Conservation (phyloP, 495 filamentous ascomycete genomes). For the Immersiella caudata region DNA sequence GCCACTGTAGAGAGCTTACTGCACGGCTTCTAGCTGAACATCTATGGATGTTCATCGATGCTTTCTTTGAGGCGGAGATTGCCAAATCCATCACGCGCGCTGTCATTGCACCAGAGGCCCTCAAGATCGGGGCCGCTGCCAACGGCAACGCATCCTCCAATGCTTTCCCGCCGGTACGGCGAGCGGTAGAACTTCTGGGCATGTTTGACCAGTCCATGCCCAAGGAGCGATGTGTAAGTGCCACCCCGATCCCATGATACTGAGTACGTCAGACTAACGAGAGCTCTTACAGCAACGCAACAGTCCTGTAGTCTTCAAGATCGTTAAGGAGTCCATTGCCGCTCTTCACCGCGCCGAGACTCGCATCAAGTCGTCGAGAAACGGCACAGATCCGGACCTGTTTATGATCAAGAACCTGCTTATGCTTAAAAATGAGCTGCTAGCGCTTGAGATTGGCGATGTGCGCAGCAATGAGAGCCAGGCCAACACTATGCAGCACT, state of each 20-base stretch:
- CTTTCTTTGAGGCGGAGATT: conserved; percentile 54
- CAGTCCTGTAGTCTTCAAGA: conserved; percentile 52
- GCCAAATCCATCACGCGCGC: conserved; percentile 54
- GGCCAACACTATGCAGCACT: conserved; percentile 54
- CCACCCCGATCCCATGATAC: conserved; percentile 11
- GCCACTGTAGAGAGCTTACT: conserved; percentile 66
- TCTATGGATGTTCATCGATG: conserved; percentile 56
- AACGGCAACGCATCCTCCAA: conserved; percentile 59
- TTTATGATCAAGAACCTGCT: conserved; percentile 92
- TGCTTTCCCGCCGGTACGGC: conserved; percentile 64
- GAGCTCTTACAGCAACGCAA: conserved; percentile 49
- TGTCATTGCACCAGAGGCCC: conserved; percentile 42
- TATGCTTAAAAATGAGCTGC: conserved; percentile 85
- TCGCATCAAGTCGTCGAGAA: conserved; percentile 44
- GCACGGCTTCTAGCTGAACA: conserved; percentile 57
- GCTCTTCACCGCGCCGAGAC: conserved; percentile 57
- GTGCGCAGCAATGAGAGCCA: conserved; percentile 65
- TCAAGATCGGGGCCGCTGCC: conserved; percentile 44
- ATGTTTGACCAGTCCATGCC: conserved; percentile 72
- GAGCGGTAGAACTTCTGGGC: conserved; percentile 79
- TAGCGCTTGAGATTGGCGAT: conserved; percentile 91
- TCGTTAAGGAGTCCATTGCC: conserved; percentile 50
- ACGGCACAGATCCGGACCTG: conserved; percentile 67
- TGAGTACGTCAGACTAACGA: conserved; percentile 37
- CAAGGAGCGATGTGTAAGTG: conserved; percentile 71